Base-by-base conservation (phyloP, 331 rosid genomes). In the Malus hybrid region DNA sequence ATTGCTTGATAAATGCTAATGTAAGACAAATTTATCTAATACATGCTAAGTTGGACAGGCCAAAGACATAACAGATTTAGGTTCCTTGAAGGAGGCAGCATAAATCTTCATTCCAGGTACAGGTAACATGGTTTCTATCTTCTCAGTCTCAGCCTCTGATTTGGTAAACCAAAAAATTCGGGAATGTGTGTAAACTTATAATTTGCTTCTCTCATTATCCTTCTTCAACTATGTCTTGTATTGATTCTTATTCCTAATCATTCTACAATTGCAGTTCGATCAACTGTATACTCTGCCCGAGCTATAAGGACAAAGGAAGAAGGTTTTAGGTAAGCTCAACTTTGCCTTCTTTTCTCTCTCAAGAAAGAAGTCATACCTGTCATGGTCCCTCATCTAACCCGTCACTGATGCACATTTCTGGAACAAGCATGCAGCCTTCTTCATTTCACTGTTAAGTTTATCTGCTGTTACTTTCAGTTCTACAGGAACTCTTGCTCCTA, bases 51-150 rank as follows among this genome's bases (percentile, higher is more conserved):
- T 75, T 24, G 80, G 80, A 85, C 92, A 93, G 97, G 99, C 97
- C 70, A 87, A 87, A 81, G 97, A 90, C 81, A 73, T 94, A 86
- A 80, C 92, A 33, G 96, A 90, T 82, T 81, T 94, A 83, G 99
- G 97, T 60, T 88, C 99, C 80, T 81, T 94, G 92, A 94, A 90
- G 83, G 93, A 81, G 28, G 90, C 89, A 12, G 89, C 93, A 68
- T 90, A 74, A 85, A 80, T 91, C 73, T 88, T 94, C 78, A 85
- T 94, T 86, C 98, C 98, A 82, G 93, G 97, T 93, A 84, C 73
- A 59, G 64, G 61, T 71, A 28, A 33, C 22, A 28, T 22, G 32
- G 71, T 10, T 60, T 61, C 63, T 59, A 64, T 46, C 72, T 59
- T 28, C 29, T 28, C 29, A 1, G 29, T 28, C 29, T 28, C 29